phyloP scores from a whole-genome alignment of 2,329 filamentous ascomycete species.

The Macrophomina pseudophaseolina region DNA sequence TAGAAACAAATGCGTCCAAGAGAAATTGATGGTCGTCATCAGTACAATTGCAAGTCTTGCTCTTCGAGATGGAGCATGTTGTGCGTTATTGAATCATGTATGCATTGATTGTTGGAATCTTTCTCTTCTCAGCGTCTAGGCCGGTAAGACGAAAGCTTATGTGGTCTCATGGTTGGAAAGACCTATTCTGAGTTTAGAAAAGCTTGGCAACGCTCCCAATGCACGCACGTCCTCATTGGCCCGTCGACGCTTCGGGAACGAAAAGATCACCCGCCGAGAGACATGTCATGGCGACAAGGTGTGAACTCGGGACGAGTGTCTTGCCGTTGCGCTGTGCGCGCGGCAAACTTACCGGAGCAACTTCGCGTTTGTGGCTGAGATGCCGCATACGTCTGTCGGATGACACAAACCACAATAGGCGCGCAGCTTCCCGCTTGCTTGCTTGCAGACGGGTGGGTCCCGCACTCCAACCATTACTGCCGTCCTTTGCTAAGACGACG shows the following conservation, averaged over 20 bases:
- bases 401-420: neutral
- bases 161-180: constrained; percentile 5
- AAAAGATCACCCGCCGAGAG: neutral
- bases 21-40: neutral
- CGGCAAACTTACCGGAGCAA: neutral
- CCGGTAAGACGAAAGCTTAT: neutral
- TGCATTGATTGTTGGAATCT: neutral
- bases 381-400: constrained; percentile 11
- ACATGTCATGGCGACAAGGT: neutral
- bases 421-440: constrained; percentile 2
- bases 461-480: neutral
- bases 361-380: neutral
- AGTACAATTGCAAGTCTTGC: neutral
- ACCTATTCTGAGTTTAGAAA: neutral
- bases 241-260: neutral
- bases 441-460: constrained; percentile 1
- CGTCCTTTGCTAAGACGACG: neutral
- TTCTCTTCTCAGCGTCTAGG: neutral
- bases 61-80: neutral
- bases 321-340: neutral
- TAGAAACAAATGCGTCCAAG: neutral
- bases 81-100: neutral
- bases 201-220: constrained; percentile 16
- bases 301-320: neutral
- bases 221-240: neutral